Evolutionary conservation across 257 asterid species (phyloP).

Genomic region (Verbena officinalis): DNA sequence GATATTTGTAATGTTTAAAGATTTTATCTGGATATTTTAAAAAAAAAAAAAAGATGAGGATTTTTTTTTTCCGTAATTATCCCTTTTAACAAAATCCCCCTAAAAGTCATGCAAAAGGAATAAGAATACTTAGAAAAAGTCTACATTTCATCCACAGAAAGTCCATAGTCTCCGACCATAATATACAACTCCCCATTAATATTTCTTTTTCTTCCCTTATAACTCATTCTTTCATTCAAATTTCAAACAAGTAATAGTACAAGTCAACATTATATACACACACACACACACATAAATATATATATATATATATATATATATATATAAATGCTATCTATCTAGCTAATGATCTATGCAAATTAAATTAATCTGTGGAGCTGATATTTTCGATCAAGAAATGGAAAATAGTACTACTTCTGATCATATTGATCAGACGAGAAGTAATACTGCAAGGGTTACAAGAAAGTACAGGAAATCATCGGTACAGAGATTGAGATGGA

Average conservation of each 20-base stretch:
- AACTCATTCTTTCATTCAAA: slow-evolving; percentile 16
- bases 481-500: slow-evolving; percentile 47
- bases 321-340: not conserved
- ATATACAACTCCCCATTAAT: slow-evolving; percentile 11
- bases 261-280: not conserved
- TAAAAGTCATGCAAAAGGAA: slow-evolving; percentile 5
- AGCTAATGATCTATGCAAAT: too few relatives aligned
- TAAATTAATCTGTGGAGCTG: too few relatives aligned
- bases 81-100: not conserved
- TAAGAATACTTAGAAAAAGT: slow-evolving; percentile 32
- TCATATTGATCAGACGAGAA: too few relatives aligned
- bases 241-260: slow-evolving; percentile 4
- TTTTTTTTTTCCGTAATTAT: too few relatives aligned
- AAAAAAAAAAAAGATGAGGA: too few relatives aligned
- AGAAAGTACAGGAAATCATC: slow-evolving; percentile 44
- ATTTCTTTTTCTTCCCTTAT: slow-evolving; percentile 17
- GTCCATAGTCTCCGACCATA: slow-evolving; percentile 46
- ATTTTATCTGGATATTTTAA: too few relatives aligned
- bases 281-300: not conserved
- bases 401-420: slow-evolving; percentile 2
- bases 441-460: slow-evolving; percentile 28
- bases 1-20: too few relatives aligned
- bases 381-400: slow-evolving; percentile 12
- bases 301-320: not conserved
- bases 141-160: slow-evolving; percentile 32